These are phyloP conservation scores for Kodamaea plutei DNA, from an alignment of 1,139 yeast genomes.

Conservation along the genomic window DNA sequence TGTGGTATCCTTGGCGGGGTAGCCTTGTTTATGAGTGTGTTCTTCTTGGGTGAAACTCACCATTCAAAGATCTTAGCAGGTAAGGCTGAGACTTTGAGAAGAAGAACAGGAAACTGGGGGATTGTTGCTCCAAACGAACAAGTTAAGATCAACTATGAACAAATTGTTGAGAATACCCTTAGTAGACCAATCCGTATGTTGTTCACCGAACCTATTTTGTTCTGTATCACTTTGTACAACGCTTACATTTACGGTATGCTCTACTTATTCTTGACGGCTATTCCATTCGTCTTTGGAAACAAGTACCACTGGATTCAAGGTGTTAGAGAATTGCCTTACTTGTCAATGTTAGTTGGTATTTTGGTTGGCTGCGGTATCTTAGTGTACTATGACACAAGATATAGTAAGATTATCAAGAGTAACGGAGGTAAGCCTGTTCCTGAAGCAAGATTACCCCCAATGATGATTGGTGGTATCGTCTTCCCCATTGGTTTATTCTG, in stretches of 20 bases:
- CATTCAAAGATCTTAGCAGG: conserved; percentile 45
- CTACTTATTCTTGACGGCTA: conserved; percentile 71
- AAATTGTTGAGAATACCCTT: conserved; percentile 63
- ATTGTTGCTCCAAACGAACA: conserved; percentile 81
- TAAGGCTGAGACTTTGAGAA: conserved; percentile 61
- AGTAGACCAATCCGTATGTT: conserved; percentile 68
- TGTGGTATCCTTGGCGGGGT: conserved; percentile 45
- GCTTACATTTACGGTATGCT: conserved; percentile 81
- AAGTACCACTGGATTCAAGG: conserved; percentile 55
- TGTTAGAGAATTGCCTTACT: conserved; percentile 58
- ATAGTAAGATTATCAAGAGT: conserved; percentile 29
- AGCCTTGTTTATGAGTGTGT: conserved; percentile 24
- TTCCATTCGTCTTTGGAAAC: conserved; percentile 66
- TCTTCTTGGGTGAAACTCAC: conserved; percentile 46
- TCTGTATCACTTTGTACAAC: conserved; percentile 66
- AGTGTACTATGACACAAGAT: conserved; percentile 25
- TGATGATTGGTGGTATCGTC: conserved; percentile 61
- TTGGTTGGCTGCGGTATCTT: conserved; percentile 47
- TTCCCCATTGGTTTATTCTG: conserved; percentile 79
- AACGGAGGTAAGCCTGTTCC: conserved; percentile 64
- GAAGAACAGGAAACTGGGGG: conserved; percentile 64
- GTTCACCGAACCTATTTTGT: conserved; percentile 65
- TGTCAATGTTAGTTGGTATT: conserved; percentile 59
- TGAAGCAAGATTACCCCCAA: conserved; percentile 71
- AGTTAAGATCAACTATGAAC: conserved; percentile 54